Evolutionary conservation across 1,284 basidiomycete species (phyloP).

Genomic region (Rhodotorula mucilaginosa): DNA sequence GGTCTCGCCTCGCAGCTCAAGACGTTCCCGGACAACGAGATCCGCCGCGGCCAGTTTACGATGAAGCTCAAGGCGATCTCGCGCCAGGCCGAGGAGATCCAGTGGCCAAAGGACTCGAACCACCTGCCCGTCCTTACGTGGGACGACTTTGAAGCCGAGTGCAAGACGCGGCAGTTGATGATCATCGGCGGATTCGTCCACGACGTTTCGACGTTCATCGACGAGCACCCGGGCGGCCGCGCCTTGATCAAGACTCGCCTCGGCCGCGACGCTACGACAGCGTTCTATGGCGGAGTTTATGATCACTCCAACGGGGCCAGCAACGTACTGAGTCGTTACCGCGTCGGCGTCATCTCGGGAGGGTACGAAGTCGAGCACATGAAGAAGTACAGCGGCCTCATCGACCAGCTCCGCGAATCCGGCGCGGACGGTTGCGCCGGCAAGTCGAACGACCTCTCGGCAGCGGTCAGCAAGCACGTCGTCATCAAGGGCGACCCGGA

Average conservation of each 20-base stretch:
- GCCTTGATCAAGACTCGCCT: conserved; percentile 61
- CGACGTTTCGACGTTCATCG: conserved; percentile 78
- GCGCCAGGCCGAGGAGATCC: conserved; percentile 65
- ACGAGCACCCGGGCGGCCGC: conserved; percentile 83
- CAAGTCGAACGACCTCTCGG: conserved; percentile 31
- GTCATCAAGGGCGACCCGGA: conserved; percentile 33
- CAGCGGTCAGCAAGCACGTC: background rate
- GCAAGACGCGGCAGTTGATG: conserved; percentile 70
- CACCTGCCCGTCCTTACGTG: conserved; percentile 78
- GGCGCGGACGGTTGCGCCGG: conserved; percentile 34
- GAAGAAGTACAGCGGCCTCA: conserved; percentile 38
- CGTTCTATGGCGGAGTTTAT: conserved; percentile 83
- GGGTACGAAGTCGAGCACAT: conserved; percentile 53
- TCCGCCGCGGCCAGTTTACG: conserved; percentile 83
- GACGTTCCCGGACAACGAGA: conserved; percentile 90
- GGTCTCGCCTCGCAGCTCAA: conserved; percentile 84
- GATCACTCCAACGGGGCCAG: conserved; percentile 91
- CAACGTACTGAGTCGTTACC: conserved; percentile 81
- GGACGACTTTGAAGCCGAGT: conserved; percentile 78
- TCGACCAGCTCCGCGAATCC: conserved; percentile 27
- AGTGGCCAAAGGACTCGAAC: conserved; percentile 70
- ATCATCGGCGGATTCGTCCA: conserved; percentile 87
- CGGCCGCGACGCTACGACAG: conserved; percentile 69
- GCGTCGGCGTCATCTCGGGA: conserved; percentile 79
- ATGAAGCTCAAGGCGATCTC: conserved; percentile 85